A percentile compares a stretch with the other conserved stretches of the same genome.
These are phyloP conservation scores for barrel medic (Medicago truncatula) DNA, from an alignment of 306 rosid species.

Conservation along the genomic window DNA sequence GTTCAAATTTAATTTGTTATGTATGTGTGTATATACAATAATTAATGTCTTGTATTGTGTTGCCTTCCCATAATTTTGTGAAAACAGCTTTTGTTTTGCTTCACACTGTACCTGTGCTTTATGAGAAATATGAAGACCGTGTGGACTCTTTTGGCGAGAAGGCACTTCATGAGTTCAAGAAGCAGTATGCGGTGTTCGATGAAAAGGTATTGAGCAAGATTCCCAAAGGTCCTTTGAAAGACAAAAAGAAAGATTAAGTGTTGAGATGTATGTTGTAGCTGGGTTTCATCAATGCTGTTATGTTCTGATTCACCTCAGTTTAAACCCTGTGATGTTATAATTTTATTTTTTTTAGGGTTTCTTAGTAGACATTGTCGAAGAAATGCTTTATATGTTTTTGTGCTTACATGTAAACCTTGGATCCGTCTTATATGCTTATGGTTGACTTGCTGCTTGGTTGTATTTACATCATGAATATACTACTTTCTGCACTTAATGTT, in stretches of 20 bases:
- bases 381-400: conserved; percentile 34
- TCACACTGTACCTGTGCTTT: conserved; percentile 82
- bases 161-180: conserved; percentile 71
- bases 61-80: conserved; percentile 7
- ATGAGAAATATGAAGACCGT: conserved; percentile 80
- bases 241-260: conserved; percentile 65
- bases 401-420: conserved; percentile 34
- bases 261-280: conserved; percentile 40
- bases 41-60: not conserved
- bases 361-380: conserved; percentile 45
- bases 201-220: conserved; percentile 86
- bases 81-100: conserved; percentile 80
- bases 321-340: conserved; percentile 44
- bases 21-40: not conserved
- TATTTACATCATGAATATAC: conserved; percentile 30
- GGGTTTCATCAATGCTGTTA: conserved; percentile 40
- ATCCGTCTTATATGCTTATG: conserved; percentile 37
- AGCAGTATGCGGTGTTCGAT: conserved; percentile 88
- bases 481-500: conserved; percentile 23
- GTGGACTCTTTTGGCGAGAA: conserved; percentile 86
- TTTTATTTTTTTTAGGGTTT: conserved; percentile 24
- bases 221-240: conserved; percentile 72
- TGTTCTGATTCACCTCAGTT: conserved; percentile 37
- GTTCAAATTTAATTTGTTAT: conserved; percentile 17
- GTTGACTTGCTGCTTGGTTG: conserved; percentile 41